A percentile compares a stretch with the other conserved stretches of the same genome.
phyloP scores from a whole-genome alignment of 1,284 basidiomycete species.

The Ustilago loliicola region DNA sequence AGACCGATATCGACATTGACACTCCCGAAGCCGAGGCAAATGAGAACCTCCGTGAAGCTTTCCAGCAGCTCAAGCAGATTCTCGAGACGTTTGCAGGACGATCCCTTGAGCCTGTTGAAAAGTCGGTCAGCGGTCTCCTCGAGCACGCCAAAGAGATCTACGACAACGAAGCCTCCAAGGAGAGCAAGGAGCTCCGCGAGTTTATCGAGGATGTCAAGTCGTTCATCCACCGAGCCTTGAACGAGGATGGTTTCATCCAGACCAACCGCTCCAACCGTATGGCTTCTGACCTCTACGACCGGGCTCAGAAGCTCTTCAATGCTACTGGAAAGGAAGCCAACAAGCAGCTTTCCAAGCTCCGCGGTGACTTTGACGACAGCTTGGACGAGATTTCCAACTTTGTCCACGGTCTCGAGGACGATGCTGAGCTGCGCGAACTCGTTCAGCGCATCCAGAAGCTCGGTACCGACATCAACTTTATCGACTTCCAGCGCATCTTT shows the following conservation, averaged over 20 bases:
- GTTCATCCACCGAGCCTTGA: constrained; percentile 52
- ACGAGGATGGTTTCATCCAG: constrained; percentile 54
- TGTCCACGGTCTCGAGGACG: constrained; percentile 51
- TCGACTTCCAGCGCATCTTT: constrained; percentile 43
- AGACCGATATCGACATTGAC: constrained; percentile 71
- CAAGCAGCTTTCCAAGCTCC: constrained; percentile 53
- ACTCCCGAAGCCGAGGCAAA: constrained; percentile 70
- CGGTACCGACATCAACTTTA: constrained; percentile 66
- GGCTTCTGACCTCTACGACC: constrained; percentile 52
- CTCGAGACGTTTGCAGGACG: constrained; percentile 71
- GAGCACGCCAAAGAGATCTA: constrained; percentile 70
- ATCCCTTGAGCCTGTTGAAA: constrained; percentile 54
- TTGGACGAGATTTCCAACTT: constrained; percentile 48
- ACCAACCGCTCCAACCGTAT: constrained; percentile 49
- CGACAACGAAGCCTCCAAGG: constrained; percentile 65
- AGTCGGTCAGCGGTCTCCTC: constrained; percentile 71
- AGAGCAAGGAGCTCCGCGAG: constrained; percentile 69
- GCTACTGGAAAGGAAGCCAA: constrained; percentile 52
- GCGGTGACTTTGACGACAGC: constrained; percentile 36
- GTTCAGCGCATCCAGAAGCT: constrained; percentile 71
- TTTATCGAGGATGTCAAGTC: constrained; percentile 64
- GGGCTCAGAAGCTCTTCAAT: constrained; percentile 49
- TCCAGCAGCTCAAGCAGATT: constrained; percentile 71
- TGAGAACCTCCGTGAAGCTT: constrained; percentile 71
- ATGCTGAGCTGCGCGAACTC: constrained; percentile 63